A percentile compares a stretch with the other conserved stretches of the same genome.
Evolutionary conservation across 75 land plant genomes (phyloP).

Genomic region (Sequoia sempervirens): DNA sequence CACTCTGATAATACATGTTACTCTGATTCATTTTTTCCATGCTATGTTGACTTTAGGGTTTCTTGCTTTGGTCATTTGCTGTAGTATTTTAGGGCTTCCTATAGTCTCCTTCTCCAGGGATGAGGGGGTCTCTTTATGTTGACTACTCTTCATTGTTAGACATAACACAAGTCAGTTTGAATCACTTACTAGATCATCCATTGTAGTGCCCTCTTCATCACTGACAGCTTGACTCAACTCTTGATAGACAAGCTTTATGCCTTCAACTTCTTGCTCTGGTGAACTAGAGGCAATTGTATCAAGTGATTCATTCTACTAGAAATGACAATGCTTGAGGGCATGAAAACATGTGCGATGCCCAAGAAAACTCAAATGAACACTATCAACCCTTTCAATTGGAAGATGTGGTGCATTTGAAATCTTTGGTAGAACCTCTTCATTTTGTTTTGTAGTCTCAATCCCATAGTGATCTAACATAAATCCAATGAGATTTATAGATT

Average conservation of each 20-base stretch:
- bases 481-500: no score
- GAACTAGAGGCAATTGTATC: conserved; percentile 84
- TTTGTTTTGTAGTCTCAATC: conserved; percentile 66
- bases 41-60: no score
- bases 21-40: no score
- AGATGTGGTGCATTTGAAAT: conserved; percentile 34
- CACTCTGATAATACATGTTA: no score
- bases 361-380: conserved; percentile 44
- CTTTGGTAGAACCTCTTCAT: conserved; percentile 54
- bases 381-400: conserved; percentile 37
- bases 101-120: no score
- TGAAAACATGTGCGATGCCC: conserved; percentile 34
- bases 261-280: conserved; percentile 98
- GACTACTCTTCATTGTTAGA: conserved; percentile 77
- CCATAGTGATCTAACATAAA: no score
- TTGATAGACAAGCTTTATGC: conserved; percentile 96
- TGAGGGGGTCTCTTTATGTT: no score
- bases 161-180: conserved; percentile 89
- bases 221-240: conserved; percentile 74
- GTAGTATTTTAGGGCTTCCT: no score
- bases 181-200: conserved; percentile 83
- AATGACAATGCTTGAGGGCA: conserved; percentile 22
- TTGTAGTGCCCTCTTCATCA: conserved; percentile 67
- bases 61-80: no score
- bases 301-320: conserved; percentile 84